Evolutionary conservation across 306 rosid species (phyloP).

Genomic region (Dryas octopetala): DNA sequence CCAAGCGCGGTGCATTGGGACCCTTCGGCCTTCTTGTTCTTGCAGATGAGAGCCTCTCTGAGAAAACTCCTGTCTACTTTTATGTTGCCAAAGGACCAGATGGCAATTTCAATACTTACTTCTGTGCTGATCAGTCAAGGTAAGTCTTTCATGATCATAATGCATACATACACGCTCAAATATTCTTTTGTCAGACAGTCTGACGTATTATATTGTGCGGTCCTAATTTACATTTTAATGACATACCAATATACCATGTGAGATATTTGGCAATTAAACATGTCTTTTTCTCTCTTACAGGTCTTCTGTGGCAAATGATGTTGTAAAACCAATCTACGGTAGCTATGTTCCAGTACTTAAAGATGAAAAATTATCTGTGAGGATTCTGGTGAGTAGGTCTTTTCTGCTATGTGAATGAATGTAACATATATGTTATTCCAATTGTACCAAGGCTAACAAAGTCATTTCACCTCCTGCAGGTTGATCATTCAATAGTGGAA

Average conservation of each 20-base stretch:
- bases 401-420: not conserved
- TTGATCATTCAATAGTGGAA: slow-evolving; percentile 88
- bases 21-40: slow-evolving; percentile 86
- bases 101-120: slow-evolving; percentile 56
- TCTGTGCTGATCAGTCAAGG: slow-evolving; percentile 83
- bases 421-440: not conserved
- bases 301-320: slow-evolving; percentile 76
- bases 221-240: not conserved
- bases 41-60: slow-evolving; percentile 65
- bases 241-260: no score
- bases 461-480: slow-evolving; percentile 33
- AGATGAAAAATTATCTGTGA: slow-evolving; percentile 63
- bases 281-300: slow-evolving; percentile 25
- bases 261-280: not conserved
- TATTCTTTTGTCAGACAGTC: not conserved
- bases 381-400: slow-evolving; percentile 60
- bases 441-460: not conserved
- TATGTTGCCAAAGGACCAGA: slow-evolving; percentile 58
- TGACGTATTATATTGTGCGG: no score
- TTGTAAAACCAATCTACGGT: slow-evolving; percentile 54
- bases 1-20: slow-evolving; percentile 69
- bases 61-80: slow-evolving; percentile 77
- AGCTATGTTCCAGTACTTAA: slow-evolving; percentile 65
- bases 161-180: no score
- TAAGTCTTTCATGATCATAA: slow-evolving; percentile 9